Evolutionary conservation across 225 moss, liverwort and hornwort species (phyloP).

Genomic region (Antitrichia curtipendula): DNA sequence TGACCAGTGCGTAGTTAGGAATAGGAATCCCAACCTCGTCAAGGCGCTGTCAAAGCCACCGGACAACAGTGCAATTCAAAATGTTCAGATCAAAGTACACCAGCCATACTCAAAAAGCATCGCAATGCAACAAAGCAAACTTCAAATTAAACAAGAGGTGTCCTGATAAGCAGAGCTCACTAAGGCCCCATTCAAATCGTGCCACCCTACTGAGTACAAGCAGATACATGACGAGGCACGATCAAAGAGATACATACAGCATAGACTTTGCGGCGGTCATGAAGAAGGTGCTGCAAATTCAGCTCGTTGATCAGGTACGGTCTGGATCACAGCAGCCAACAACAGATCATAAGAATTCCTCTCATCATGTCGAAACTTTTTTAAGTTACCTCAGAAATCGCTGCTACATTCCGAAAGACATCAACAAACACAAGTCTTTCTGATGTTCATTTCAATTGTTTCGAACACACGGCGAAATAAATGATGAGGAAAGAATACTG

Average conservation of each 20-base stretch:
- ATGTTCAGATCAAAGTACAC: neutral
- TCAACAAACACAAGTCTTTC: neutral
- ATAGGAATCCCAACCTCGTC: constrained; percentile 80
- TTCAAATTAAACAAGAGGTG: neutral
- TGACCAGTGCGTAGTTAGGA: constrained; percentile 80
- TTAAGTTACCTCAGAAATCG: neutral
- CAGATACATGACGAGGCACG: neutral
- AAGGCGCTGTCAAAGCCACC: constrained; percentile 49
- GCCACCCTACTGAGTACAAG: neutral
- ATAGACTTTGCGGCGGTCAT: constrained; percentile 98
- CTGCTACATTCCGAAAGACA: neutral
- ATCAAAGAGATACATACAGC: constrained; percentile 42
- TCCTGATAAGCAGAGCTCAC: neutral
- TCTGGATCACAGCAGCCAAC: constrained; percentile 31
- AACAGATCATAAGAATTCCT: constrained; percentile 8
- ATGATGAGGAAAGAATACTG: neutral
- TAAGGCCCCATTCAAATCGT: neutral
- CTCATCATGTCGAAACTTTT: neutral
- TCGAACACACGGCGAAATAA: neutral
- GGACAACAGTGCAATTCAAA: neutral
- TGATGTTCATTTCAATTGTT: neutral
- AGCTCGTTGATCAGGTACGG: constrained; percentile 92
- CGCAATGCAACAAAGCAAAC: neutral
- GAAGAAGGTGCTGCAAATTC: constrained; percentile 78
- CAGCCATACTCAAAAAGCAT: neutral